Base-by-base conservation (phyloP, 306 rosid species). In the Sicyos edulis region DNA sequence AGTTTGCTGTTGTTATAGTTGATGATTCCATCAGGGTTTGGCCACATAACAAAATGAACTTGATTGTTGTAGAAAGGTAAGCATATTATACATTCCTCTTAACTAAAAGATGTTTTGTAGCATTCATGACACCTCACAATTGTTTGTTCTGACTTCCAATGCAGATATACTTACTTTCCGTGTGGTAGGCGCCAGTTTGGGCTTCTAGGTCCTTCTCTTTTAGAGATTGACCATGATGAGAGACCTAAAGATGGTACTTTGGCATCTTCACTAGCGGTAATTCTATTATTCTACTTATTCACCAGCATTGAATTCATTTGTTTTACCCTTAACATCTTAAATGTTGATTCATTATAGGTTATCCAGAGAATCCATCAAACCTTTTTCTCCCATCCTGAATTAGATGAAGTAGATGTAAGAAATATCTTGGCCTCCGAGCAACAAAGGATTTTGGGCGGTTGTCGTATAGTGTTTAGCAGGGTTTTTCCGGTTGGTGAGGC, bases 1-100 rank as follows among this genome's bases (percentile, higher is more conserved):
- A 95, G 80, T 89, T 97, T 19, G 83, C 88, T 37, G 99, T 95
- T 75, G 92, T 95, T 53, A 91, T 95, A 82, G 80, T 95, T 61
- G 99, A 95, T 79, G 99, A 95, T 85, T 91, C 99, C 80, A 93
- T 91, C 75, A 86, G 93, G 91, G 99, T 95, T 73, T 95, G 99
- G 99, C 99, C 97, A 1, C 99, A 95, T 86, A 87, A 95, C 84
- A 95, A 91, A 85, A 77, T 89, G 81, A 95, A 95, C 91, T 81
- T 95, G 88, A 95, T 95, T 66, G 95, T 87, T 79, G 99, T 95
- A 76, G 99, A 95, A 83, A 89, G 99, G 99, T 87, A 71, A 74
- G 83, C 61, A 29, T 70, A 65, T 73, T 76, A 19, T 65, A 45
- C 51, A 65, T 66, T 29, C 20, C 32, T 47, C 50, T 21, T 24